These are phyloP conservation scores for Chytridium lagenaria DNA, from an alignment of 371 early-diverging fungal species.

Conservation along the genomic window DNA sequence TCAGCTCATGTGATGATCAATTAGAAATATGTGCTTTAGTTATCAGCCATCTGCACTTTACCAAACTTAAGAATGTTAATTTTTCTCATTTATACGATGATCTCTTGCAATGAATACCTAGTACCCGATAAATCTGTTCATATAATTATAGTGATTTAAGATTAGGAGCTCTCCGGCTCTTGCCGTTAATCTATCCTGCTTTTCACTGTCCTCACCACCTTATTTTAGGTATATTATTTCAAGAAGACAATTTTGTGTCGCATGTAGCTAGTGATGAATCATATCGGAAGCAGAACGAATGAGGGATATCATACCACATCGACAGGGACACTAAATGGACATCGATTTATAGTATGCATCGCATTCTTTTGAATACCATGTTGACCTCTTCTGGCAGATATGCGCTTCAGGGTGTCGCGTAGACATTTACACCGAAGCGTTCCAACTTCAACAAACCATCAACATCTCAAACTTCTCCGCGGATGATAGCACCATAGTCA, in stretches of 20 bases:
- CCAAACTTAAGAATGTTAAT: too few species aligned
- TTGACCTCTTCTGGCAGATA: background rate
- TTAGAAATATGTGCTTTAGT: too few species aligned
- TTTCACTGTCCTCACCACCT: too few species aligned
- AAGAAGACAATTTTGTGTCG: background rate
- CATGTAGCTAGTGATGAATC: background rate
- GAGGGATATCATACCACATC: background rate
- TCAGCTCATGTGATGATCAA: too few species aligned
- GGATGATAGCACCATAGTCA: background rate
- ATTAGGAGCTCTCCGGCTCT: too few species aligned
- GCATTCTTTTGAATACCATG: background rate
- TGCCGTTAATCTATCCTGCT: too few species aligned
- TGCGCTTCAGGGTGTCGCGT: background rate
- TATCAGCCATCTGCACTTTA: too few species aligned
- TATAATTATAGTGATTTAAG: too few species aligned
- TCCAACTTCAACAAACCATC: background rate
- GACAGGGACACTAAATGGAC: background rate
- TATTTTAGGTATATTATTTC: too few species aligned
- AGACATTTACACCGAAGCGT: slow-evolving; percentile 3
- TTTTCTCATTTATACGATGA: too few species aligned
- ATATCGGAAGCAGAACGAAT: background rate
- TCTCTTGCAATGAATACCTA: too few species aligned
- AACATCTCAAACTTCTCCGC: slow-evolving; percentile 6
- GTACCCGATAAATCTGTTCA: too few species aligned
- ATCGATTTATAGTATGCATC: background rate